These are phyloP conservation scores for Nosema muscidifuracis DNA, from an alignment of 371 early-diverging fungal species.

Conservation along the genomic window DNA sequence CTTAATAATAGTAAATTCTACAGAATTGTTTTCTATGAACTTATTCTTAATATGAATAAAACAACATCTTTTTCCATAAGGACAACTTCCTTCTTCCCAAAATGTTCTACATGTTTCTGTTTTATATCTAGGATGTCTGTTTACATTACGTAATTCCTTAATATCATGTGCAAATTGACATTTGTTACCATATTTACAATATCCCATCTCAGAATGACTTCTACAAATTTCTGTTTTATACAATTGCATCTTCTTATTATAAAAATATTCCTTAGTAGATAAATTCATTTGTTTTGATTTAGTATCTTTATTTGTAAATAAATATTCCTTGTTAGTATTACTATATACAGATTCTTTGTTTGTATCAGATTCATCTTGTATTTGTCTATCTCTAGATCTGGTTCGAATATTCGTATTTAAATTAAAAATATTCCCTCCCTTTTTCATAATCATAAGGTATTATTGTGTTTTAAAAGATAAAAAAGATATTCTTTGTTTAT, in stretches of 20 bases:
- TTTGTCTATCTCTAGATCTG: neutral
- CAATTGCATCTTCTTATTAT: slow-evolving; percentile 67
- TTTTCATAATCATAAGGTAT: neutral
- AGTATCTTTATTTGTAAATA: neutral
- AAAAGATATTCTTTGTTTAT: neutral
- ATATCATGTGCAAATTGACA: slow-evolving; percentile 87
- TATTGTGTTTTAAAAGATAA: neutral
- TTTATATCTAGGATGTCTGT: slow-evolving; percentile 84
- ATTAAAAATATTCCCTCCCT: slow-evolving; percentile 6
- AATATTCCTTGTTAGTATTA: neutral
- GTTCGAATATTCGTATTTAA: neutral
- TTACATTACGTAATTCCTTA: slow-evolving; percentile 71
- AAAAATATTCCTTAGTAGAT: slow-evolving; percentile 1
- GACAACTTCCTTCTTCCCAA: slow-evolving; percentile 67
- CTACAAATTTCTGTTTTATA: slow-evolving; percentile 93
- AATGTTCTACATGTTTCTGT: slow-evolving; percentile 72
- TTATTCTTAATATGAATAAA: slow-evolving; percentile 65
- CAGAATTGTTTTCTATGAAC: too few species aligned
- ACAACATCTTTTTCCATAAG: slow-evolving; percentile 70
- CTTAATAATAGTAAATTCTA: too few species aligned
- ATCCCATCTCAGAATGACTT: slow-evolving; percentile 73
- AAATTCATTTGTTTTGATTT: too few species aligned
- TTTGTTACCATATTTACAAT: slow-evolving; percentile 80
- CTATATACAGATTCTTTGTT: slow-evolving; percentile 4
- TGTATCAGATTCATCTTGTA: neutral